These are phyloP conservation scores for Aureobasidium uvarum DNA, from an alignment of 2,329 filamentous ascomycete genomes.

Conservation along the genomic window DNA sequence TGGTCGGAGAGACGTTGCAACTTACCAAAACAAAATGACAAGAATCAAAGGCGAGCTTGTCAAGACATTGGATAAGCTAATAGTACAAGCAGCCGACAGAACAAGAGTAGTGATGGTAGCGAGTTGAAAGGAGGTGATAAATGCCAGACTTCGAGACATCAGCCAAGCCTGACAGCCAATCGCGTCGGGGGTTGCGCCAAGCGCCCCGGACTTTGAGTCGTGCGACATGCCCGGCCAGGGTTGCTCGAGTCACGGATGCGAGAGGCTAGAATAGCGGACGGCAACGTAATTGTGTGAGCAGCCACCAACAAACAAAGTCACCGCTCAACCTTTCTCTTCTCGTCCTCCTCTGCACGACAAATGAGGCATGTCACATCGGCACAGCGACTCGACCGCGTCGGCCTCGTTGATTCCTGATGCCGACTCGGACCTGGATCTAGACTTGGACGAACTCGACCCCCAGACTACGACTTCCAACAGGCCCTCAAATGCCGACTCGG, in stretches of 20 bases:
- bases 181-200: not conserved
- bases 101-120: not conserved
- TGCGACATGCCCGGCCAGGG: not conserved
- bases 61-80: conserved; percentile 11
- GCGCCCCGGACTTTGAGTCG: conserved; percentile 8
- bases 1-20: not conserved
- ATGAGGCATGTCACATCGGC: conserved; percentile 50
- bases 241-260: not conserved
- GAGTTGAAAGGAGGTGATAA: conserved; percentile 12
- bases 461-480: conserved; percentile 37
- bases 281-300: conserved; percentile 26
- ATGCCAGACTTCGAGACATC: conserved; percentile 2
- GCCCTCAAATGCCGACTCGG: conserved; percentile 42
- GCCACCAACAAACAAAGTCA: not conserved
- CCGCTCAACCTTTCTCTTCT: no score
- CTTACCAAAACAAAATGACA: conserved; percentile 5
- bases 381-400: conserved; percentile 47
- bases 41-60: not conserved
- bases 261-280: not conserved
- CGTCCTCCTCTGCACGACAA: not conserved
- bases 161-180: conserved; percentile 13
- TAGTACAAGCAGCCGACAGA: not conserved
- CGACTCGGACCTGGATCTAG: conserved; percentile 71
- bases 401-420: conserved; percentile 30
- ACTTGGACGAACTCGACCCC: conserved; percentile 77